Base-by-base conservation (phyloP, 306 rosid genomes). In the Phaseolus lunatus region DNA sequence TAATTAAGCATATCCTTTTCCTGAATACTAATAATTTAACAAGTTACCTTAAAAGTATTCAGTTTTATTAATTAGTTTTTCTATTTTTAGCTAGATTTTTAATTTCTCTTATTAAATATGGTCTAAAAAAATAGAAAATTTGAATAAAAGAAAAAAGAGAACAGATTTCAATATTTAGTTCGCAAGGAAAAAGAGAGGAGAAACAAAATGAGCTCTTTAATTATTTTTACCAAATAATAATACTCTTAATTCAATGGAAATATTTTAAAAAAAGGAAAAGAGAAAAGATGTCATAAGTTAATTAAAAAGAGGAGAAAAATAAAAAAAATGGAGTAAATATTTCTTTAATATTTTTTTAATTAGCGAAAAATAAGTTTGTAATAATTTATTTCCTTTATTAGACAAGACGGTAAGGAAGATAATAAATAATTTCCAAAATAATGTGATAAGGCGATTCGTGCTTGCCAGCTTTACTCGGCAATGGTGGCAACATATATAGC, bases 391-490 rank as follows among this genome's bases (percentile, higher is more conserved):
- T 14, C 39, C n/a, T 33, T 16, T 0, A 16, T 9, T 1, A 37
- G 26, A 29, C 8, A 37, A 11, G 2, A 9, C 14, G 22, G 10
- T 16, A 41, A 54, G 5, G 68, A 41, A 53, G 33, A 18, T 29
- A 29, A 73, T 39, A 18, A 64, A 43, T 5, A 19, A 22, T 9
- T 53, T 15, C 58, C 39, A 57, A 70, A 35, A 27, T 24, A 26
- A 45, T 27, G 77, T 23, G 81, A 75, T 67, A 76, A 79, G 50
- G 81, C 87, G 48, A 78, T 85, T 88, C 91, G 87, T 91, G 96
- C 89, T 87, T 88, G 97, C 93, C 97, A 92, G 97, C 96, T 87
- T 90, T 90, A 86, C 92, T 86, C 79, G 78, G 70, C 54, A 41
- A 64, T 82, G 89, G 80, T 77, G 80, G 65, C 81, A 81, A 63